Conservation (phyloP, 371 early-diverging fungal species). For the Syncephalastrum sp. region DNA sequence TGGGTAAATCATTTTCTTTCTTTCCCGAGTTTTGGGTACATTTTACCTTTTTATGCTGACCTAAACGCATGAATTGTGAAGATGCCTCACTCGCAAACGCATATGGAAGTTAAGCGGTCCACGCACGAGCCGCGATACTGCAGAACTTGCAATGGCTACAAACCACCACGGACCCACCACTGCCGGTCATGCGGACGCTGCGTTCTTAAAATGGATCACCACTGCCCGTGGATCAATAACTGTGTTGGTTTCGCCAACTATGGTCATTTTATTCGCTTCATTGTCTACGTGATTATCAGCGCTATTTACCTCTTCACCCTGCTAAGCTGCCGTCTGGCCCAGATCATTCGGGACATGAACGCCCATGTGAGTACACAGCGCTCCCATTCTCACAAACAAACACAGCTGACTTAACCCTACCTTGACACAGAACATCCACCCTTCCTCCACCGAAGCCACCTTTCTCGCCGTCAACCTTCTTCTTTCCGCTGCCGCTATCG, state of each 20-base stretch:
- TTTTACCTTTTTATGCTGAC: conserved; percentile 2
- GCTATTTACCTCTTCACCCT: conserved; percentile 45
- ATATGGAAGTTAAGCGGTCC: conserved; percentile 70
- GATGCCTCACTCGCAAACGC: conserved; percentile 52
- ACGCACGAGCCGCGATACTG: conserved; percentile 75
- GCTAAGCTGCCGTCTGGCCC: conserved; percentile 37
- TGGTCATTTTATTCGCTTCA: conserved; percentile 87
- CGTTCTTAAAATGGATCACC: conserved; percentile 92
- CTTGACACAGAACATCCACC: conserved; percentile 25
- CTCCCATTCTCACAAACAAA: not conserved
- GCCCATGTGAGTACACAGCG: not conserved
- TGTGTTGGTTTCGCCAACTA: conserved; percentile 92
- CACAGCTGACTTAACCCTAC: too few relatives aligned
- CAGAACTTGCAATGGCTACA: conserved; percentile 70
- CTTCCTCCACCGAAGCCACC: conserved; percentile 56
- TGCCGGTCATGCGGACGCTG: conserved; percentile 79
- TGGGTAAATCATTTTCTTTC: conserved; percentile 48
- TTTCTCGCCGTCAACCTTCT: conserved; percentile 70
- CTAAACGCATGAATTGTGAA: conserved; percentile 5
- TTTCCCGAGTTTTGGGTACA: not conserved
- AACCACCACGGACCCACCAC: conserved; percentile 85
- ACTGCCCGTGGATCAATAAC: conserved; percentile 98
- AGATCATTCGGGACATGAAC: conserved; percentile 29
- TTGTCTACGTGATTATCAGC: conserved; percentile 68
- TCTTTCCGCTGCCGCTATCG: conserved; percentile 62